Evolutionary conservation across 768 basidiomycete species (phyloP).

Genomic region (Phlegmacium glaucopus): DNA sequence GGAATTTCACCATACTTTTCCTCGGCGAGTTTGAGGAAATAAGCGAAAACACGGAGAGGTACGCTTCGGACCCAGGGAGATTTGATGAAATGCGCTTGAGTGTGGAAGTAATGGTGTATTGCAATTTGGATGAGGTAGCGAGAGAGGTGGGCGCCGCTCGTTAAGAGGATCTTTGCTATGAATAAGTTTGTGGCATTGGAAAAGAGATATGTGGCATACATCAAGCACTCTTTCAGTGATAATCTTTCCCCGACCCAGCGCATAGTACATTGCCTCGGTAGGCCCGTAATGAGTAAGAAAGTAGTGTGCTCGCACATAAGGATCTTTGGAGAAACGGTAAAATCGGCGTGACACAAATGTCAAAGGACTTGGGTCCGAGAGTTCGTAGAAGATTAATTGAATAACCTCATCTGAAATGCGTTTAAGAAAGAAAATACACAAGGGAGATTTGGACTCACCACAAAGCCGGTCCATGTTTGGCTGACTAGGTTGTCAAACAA

Average conservation of each 20-base stretch:
- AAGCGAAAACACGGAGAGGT: slow-evolving; percentile 53
- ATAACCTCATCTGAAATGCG: slow-evolving; percentile 55
- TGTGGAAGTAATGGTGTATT: slow-evolving; percentile 75
- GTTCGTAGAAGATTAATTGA: slow-evolving; percentile 70
- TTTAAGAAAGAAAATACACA: slow-evolving; percentile 8
- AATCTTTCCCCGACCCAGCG: slow-evolving; percentile 68
- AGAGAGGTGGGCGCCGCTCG: slow-evolving; percentile 75
- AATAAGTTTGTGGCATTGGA: slow-evolving; percentile 9
- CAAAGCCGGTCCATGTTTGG: slow-evolving; percentile 60
- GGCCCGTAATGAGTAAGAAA: slow-evolving; percentile 72
- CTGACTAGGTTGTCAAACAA: slow-evolving; percentile 12
- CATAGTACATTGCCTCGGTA: slow-evolving; percentile 69
- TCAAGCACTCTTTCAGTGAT: slow-evolving; percentile 65
- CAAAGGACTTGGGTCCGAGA: slow-evolving; percentile 60
- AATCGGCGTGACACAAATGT: slow-evolving; percentile 57
- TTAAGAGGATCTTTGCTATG: slow-evolving; percentile 57
- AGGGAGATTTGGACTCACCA: slow-evolving; percentile 41
- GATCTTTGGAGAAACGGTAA: slow-evolving; percentile 61
- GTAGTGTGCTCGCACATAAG: slow-evolving; percentile 75
- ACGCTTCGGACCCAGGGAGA: slow-evolving; percentile 70
- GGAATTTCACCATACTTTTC: slow-evolving; percentile 65
- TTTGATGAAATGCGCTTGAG: slow-evolving; percentile 72
- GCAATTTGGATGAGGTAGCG: slow-evolving; percentile 77
- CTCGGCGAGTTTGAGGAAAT: slow-evolving; percentile 61
- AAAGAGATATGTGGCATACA: slow-evolving; percentile 38